Percentiles rank a stretch among this genome's conserved stretches.
These are phyloP conservation scores for Diaporthe vaccinii DNA, from an alignment of 2,329 filamentous ascomycete species.

Conservation along the genomic window DNA sequence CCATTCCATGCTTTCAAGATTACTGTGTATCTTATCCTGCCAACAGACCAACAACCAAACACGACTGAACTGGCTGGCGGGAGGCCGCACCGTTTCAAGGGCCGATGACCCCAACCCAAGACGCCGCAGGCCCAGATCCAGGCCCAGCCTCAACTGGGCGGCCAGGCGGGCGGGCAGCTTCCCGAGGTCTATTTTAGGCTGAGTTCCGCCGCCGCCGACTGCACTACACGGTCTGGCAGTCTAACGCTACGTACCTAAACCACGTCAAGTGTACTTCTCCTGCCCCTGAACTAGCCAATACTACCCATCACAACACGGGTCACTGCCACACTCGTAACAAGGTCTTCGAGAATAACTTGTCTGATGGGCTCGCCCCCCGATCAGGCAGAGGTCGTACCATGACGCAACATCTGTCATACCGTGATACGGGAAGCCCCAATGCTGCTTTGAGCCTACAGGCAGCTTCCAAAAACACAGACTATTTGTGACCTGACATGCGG, in stretches of 20 bases:
- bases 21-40: background rate
- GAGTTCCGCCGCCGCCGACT: background rate
- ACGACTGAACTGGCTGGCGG: background rate
- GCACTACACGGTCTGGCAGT: background rate
- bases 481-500: background rate
- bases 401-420: background rate
- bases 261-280: background rate
- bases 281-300: slow-evolving; percentile 8
- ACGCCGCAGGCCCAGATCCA: slow-evolving; percentile 28
- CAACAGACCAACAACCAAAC: background rate
- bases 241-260: background rate
- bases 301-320: background rate
- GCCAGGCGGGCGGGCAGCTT: slow-evolving; percentile 12
- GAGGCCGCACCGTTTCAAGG: slow-evolving; percentile 12
- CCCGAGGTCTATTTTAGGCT: slow-evolving; percentile 28
- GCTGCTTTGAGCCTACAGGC: background rate
- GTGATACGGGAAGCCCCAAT: background rate
- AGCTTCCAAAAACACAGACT: background rate
- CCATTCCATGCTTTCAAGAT: slow-evolving; percentile 7
- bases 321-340: slow-evolving; percentile 18
- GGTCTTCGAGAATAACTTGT: background rate
- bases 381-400: background rate
- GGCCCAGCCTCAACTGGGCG: slow-evolving; percentile 14
- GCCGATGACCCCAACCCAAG: slow-evolving; percentile 5
- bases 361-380: background rate